Percentiles rank a stretch among this genome's conserved stretches.
These are phyloP conservation scores for Penicillium steckii DNA, from an alignment of 495 filamentous ascomycete species.

Conservation along the genomic window DNA sequence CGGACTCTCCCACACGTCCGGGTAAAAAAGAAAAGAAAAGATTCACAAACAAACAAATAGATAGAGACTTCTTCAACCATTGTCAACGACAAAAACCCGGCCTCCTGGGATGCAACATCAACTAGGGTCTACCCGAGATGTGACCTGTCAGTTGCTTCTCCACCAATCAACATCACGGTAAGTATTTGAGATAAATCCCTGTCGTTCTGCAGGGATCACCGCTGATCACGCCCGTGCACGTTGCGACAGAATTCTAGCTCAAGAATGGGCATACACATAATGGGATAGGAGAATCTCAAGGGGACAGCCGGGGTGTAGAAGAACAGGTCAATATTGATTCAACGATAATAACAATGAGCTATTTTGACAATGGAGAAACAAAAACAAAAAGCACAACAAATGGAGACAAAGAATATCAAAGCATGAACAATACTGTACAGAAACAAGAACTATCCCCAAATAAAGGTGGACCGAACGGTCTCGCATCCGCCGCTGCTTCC, in stretches of 20 bases:
- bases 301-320: not conserved
- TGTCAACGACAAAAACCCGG: slow-evolving; percentile 23
- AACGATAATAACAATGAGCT: too few relatives aligned
- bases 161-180: slow-evolving; percentile 34
- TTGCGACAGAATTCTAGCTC: not conserved
- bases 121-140: slow-evolving; percentile 20
- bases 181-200: slow-evolving; percentile 45
- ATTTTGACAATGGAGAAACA: too few relatives aligned
- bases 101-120: slow-evolving; percentile 29
- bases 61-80: slow-evolving; percentile 18
- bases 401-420: not conserved
- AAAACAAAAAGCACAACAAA: not conserved
- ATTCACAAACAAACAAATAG: not conserved
- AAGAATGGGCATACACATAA: not conserved
- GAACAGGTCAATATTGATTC: too few relatives aligned
- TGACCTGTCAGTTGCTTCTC: slow-evolving; percentile 21
- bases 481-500: slow-evolving; percentile 42
- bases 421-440: too few relatives aligned
- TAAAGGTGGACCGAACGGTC: slow-evolving; percentile 42
- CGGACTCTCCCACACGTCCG: slow-evolving; percentile 21
- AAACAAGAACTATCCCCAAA: not conserved
- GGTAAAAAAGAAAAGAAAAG: slow-evolving; percentile 15
- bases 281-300: not conserved
- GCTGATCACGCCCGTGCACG: slow-evolving; percentile 29
- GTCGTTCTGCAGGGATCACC: slow-evolving; percentile 32